These are phyloP conservation scores for Myxozyma nipponensis DNA, from an alignment of 805 yeast species.

Conservation along the genomic window DNA sequence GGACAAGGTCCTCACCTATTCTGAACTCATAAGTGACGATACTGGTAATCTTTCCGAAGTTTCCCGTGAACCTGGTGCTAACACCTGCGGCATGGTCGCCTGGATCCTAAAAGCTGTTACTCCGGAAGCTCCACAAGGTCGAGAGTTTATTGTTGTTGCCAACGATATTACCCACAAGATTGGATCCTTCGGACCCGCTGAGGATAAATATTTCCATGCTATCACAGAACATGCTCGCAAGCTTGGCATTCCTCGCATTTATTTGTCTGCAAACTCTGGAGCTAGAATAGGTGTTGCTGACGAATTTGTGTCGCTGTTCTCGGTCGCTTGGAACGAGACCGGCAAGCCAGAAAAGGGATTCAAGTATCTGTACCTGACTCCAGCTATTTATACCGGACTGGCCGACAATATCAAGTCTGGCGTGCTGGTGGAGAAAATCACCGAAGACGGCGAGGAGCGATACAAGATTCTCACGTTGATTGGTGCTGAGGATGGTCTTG, in stretches of 20 bases:
- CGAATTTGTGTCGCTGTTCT: constrained; percentile 81
- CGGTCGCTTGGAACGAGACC: constrained; percentile 89
- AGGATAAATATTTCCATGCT: constrained; percentile 85
- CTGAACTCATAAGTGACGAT: constrained; percentile 84
- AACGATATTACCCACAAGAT: constrained; percentile 96
- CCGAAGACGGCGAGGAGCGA: constrained; percentile 81
- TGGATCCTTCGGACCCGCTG: constrained; percentile 98
- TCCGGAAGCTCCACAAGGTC: constrained; percentile 95
- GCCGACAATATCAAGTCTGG: constrained; percentile 36
- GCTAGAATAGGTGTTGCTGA: constrained; percentile 99
- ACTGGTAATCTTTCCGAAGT: constrained; percentile 78
- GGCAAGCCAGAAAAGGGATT: constrained; percentile 79
- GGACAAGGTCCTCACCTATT: constrained; percentile 70
- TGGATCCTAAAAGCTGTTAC: constrained; percentile 88
- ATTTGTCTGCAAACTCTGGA: constrained; percentile 97
- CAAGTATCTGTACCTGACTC: constrained; percentile 75
- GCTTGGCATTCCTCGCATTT: constrained; percentile 91
- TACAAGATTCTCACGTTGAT: constrained; percentile 76
- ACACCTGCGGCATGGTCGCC: constrained; percentile 95
- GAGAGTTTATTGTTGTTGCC: constrained; percentile 88
- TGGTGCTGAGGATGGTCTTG: constrained; percentile 94
- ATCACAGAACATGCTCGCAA: constrained; percentile 89
- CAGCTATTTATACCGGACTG: constrained; percentile 63
- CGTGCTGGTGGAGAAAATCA: constrained; percentile 71
- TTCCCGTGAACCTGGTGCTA: constrained; percentile 93